phyloP scores from a whole-genome alignment of 140 eudicot species.

The Artemisia princeps region DNA sequence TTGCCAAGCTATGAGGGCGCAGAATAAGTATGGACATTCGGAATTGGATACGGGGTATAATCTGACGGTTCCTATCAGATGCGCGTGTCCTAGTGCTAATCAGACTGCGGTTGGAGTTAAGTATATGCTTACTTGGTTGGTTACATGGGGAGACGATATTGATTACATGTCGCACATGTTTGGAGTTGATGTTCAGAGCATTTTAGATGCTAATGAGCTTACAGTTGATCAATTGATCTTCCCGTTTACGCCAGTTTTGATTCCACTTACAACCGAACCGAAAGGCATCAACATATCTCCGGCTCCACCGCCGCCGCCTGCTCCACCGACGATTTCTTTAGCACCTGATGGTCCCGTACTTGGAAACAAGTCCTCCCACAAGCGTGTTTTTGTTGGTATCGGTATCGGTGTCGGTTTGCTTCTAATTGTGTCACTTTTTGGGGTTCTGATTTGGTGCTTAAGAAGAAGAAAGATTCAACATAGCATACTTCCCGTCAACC shows the following conservation, averaged over 20 bases:
- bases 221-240: conserved; percentile 7
- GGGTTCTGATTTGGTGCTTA: conserved; percentile 35
- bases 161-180: conserved; percentile 31
- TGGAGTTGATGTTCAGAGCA: conserved; percentile 22
- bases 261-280: conserved; percentile 51
- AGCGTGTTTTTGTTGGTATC: conserved; percentile 44
- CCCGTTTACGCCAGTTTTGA: conserved; percentile 54
- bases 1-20: conserved; percentile 56
- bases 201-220: conserved; percentile 53
- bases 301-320: conserved; percentile 31
- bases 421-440: conserved; percentile 19
- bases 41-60: conserved; percentile 11
- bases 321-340: conserved; percentile 32
- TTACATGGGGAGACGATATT: conserved; percentile 28
- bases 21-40: conserved; percentile 25
- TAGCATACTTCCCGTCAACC: conserved; percentile 14
- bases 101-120: conserved; percentile 45
- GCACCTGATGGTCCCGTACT: not conserved
- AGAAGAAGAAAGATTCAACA: conserved; percentile 20
- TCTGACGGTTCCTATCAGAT: conserved; percentile 44
- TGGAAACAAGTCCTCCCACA: conserved; percentile 37
- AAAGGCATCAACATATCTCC: not conserved
- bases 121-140: conserved; percentile 45
- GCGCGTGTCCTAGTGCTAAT: conserved; percentile 62
- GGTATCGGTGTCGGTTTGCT: conserved; percentile 56